Conservation (phyloP, 192 early-diverging fungal genomes). For the Dimargaris cristalligena region DNA sequence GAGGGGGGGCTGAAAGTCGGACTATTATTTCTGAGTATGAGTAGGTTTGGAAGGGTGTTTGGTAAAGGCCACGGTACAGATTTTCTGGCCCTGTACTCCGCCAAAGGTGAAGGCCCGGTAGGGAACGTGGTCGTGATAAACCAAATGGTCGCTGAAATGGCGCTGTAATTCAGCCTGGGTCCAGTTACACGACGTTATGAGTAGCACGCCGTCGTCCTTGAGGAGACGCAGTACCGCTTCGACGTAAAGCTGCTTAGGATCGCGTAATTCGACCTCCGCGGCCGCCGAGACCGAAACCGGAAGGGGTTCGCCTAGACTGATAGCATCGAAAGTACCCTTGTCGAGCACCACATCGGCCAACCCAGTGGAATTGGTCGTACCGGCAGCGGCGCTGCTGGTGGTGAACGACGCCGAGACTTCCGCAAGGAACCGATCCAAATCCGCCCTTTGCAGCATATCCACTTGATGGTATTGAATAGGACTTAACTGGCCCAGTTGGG, state of each 20-base stretch:
- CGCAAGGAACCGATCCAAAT: constrained; percentile 18
- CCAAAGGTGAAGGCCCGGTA: constrained; percentile 81
- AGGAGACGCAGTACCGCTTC: constrained; percentile 43
- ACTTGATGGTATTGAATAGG: constrained; percentile 34
- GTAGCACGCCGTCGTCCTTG: constrained; percentile 37
- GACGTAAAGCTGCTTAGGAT: constrained; percentile 34
- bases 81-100: constrained; percentile 72
- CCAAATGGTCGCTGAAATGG: constrained; percentile 31
- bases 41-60: no score
- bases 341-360: constrained; percentile 57
- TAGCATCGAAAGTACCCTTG: constrained; percentile 92
- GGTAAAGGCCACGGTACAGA: constrained; percentile 65
- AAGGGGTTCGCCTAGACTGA: constrained; percentile 44
- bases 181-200: constrained; percentile 93
- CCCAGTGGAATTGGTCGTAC: no score
- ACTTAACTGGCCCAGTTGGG: constrained; percentile 17
- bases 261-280: constrained; percentile 22
- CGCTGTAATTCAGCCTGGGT: constrained; percentile 68
- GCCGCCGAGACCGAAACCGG: constrained; percentile 18
- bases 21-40: no score
- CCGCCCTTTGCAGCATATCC: constrained; percentile 37
- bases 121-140: constrained; percentile 49
- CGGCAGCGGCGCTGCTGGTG: no score
- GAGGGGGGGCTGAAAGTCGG: no score
- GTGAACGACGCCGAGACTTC: not conserved